phyloP scores from a whole-genome alignment of 805 yeast species.

The Starmera amethionina region DNA sequence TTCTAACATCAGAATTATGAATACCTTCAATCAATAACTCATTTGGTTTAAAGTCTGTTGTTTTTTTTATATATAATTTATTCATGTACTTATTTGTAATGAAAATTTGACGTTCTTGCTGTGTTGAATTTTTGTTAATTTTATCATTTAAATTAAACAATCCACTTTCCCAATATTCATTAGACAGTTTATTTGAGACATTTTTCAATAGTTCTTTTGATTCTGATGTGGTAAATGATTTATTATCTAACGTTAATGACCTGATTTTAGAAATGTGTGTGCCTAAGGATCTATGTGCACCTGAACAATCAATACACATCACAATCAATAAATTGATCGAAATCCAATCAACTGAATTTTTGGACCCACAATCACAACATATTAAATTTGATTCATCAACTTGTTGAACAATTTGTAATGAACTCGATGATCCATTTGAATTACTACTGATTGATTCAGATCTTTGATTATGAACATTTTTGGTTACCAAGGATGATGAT shows the following conservation, averaged over 20 bases:
- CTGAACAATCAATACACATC: constrained; percentile 78
- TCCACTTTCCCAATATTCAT: constrained; percentile 49
- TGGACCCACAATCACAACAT: constrained; percentile 76
- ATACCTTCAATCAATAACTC: constrained; percentile 41
- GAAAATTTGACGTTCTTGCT: constrained; percentile 43
- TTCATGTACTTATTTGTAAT: constrained; percentile 57
- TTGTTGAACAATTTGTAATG: constrained; percentile 15
- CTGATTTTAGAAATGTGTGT: constrained; percentile 71
- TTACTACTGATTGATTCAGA: background rate
- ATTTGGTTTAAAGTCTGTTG: constrained; percentile 14
- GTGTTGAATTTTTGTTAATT: constrained; percentile 25
- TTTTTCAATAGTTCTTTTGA: constrained; percentile 44
- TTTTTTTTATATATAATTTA: constrained; percentile 31
- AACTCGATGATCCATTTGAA: background rate
- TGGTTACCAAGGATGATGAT: background rate
- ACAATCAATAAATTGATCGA: constrained; percentile 64
- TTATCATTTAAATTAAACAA: constrained; percentile 10
- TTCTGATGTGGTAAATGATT: constrained; percentile 47
- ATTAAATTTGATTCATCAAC: constrained; percentile 42
- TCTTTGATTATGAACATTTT: background rate
- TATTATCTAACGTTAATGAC: constrained; percentile 66
- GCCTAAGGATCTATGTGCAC: constrained; percentile 82
- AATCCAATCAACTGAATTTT: constrained; percentile 73
- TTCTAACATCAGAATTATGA: constrained; percentile 36
- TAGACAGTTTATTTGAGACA: constrained; percentile 44